Evolutionary conservation across 2,329 filamentous ascomycete species (phyloP), one percentile per base, ranked within the genome.

Genomic region (Epichloe hybrida): DNA sequence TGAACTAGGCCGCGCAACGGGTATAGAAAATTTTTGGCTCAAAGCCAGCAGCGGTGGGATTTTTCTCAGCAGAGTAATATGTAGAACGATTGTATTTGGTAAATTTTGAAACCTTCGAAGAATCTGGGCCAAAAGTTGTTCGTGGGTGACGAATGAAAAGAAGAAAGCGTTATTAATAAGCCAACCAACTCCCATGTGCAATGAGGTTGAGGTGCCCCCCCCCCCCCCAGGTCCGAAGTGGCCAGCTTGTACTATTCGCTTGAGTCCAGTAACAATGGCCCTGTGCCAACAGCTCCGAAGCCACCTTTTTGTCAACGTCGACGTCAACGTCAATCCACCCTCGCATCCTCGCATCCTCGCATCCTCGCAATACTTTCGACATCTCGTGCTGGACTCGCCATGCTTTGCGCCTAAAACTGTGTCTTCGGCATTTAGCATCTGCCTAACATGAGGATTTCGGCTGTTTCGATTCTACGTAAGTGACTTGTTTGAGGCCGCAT

Each of bases 381-480:
- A 38, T 20, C 46, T 15, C 35, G 35, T 23, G 27, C 37, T 44
- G 38, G 7, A 57, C 42, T 49, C 53, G 62, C 58, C 61, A 66
- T 66, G 64, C 63, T 54, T 55, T 54, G 53, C 47, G 54, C 55
- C 53, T 54, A 48, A 52, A 50, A 51, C 52, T 44, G 47, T 17
- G 52, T 43, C 40, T 57, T 56, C 57, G 61, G 61, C 61, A 63
- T 56, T 63, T 67, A 67, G 59, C 54, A 59, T 54, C 56, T 64
- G 62, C 62, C 63, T 57, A 68, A 46, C 50, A 72, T 72, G 70
- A 68, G 65, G 61, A 60, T 63, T 57, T 62, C 62, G 58, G 58
- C 68, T 51, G 51, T 70, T 47, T 72, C 67, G 63, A 55, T 72
- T 54, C 62, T 70, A 60, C 65, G 72, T 75, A 66, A 64, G 69